Percentiles rank a stretch among this genome's conserved stretches.
These are phyloP conservation scores for Neonectria punicea DNA, from an alignment of 2,329 filamentous ascomycete genomes.

Conservation along the genomic window DNA sequence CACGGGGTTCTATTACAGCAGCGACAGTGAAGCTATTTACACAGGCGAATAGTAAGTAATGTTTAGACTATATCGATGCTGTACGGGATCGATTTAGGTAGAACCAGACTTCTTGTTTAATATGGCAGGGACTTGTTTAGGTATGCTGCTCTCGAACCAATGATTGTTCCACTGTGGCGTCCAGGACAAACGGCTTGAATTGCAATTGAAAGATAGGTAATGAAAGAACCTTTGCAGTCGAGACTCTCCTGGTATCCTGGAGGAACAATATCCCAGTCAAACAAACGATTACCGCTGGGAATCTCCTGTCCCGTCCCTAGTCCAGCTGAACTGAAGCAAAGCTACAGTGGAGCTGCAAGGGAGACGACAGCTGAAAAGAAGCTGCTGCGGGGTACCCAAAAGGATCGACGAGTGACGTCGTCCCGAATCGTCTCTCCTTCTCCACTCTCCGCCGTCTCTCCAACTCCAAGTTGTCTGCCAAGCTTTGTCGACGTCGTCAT, in stretches of 20 bases:
- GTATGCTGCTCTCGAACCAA: constrained; percentile 22
- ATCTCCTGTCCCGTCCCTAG: not conserved
- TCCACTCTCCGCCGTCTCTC: constrained; percentile 11
- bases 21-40: not conserved
- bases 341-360: constrained; percentile 11
- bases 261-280: no score
- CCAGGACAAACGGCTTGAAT: no score
- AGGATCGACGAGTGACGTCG: constrained; percentile 38
- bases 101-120: not conserved
- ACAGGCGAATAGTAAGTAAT: not conserved
- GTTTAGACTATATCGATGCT: not conserved
- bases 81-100: not conserved
- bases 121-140: no score
- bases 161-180: constrained; percentile 23
- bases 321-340: constrained; percentile 17
- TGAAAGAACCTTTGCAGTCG: no score
- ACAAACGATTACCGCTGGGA: not conserved
- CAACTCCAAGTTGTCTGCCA: constrained; percentile 25
- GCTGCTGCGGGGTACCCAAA: constrained; percentile 11
- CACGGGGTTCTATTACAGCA: not conserved
- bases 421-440: constrained; percentile 13
- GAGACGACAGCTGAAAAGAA: constrained; percentile 7
- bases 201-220: no score
- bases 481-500: constrained; percentile 9
- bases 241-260: no score